phyloP scores from a whole-genome alignment of 2,329 filamentous ascomycete species.

The Colletotrichum sp. region DNA sequence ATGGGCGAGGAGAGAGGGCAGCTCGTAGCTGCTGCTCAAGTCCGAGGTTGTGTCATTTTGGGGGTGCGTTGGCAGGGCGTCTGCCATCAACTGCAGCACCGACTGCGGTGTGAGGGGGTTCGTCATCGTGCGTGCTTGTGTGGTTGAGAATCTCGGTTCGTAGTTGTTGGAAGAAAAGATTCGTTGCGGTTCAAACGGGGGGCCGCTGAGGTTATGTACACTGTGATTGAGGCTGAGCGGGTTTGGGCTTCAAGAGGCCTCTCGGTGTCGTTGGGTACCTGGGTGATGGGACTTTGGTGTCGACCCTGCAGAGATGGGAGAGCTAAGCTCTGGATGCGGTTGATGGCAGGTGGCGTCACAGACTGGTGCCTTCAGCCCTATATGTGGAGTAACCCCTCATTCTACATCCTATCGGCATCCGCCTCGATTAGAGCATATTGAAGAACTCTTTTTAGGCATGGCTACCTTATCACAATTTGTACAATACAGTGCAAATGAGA shows the following conservation, averaged over 20 bases:
- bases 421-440: neutral
- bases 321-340: neutral
- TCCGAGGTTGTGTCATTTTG: constrained; percentile 61
- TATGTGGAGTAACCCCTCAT: constrained; percentile 17
- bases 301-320: neutral
- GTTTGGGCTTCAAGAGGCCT: neutral
- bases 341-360: constrained; percentile 12
- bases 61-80: constrained; percentile 61
- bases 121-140: constrained; percentile 1
- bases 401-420: neutral
- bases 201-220: neutral
- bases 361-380: constrained; percentile 25
- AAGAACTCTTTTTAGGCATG: neutral
- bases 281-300: neutral
- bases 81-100: constrained; percentile 62
- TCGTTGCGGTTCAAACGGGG: neutral
- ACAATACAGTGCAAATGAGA: neutral
- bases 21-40: constrained; percentile 78
- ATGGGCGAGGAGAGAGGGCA: constrained; percentile 82
- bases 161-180: neutral
- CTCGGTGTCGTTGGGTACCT: neutral
- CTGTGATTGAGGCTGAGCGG: neutral
- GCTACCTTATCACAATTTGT: neutral
- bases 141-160: neutral
- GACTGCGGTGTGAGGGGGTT: constrained; percentile 48